Evolutionary conservation across 208 protist genomes (phyloP), one percentile per base, ranked within the genome.

Genomic region (Balamuthia mandrillaris): DNA sequence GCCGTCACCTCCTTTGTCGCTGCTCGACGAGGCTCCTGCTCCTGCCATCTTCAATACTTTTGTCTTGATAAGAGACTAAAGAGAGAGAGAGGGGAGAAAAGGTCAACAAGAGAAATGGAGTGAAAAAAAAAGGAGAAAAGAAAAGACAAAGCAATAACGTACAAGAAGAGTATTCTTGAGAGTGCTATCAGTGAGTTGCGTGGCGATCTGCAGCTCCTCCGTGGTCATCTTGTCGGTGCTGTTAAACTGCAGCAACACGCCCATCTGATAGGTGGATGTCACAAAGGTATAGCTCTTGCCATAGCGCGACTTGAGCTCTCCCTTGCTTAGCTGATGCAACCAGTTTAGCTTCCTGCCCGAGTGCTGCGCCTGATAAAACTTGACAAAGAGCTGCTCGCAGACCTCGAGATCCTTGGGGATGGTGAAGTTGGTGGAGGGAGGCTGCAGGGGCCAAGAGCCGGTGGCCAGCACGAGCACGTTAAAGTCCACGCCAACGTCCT

Each of bases 291-390:
- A 91, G 21, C 44, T 70, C 54, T 47, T 75, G 3, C n/a, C 24
- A 61, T 93, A 94, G 47, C 51, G 68, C 1, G 91, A 77, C 66
- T 89, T 91, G 12, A 94, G 74, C 39, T 93, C 90, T 44, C 84
- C 92, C n/a, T 90, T 94, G 16, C 74, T 89, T 3, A 91, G 61
- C 60, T 92, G 86, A 39, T 90, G 89, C 24, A 92, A 66, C 92
- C 92, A 94, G 56, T 85, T 92, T 5, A 94, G 42, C 85, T 91
- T 91, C 18, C 91, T 58, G 24, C 91, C 92, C 12, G 27, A 81
- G 68, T 92, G 72, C 65, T 90, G 56, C 6, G 24, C 7, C 74
- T 86, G 60, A 75, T 92, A 93, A 47, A 45, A 78, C 3, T 37
- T 72, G 27, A 31, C 51, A 47, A 86, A 86, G 60, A 41, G 44